Evolutionary conservation across 495 filamentous ascomycete species (phyloP).

Genomic region (Cairneyella variabilis): DNA sequence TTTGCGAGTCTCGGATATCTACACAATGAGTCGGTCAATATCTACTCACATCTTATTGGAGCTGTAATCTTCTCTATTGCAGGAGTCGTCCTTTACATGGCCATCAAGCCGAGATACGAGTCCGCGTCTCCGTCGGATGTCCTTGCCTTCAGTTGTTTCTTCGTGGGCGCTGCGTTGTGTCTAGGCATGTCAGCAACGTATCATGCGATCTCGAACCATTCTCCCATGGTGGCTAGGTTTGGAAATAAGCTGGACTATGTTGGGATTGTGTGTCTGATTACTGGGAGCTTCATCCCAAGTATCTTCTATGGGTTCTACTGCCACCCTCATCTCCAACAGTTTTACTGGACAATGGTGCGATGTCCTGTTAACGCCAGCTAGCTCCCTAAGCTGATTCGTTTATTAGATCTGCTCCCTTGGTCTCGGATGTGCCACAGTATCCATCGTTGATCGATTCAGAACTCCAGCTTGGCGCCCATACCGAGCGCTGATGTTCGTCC

Average conservation of each 20-base stretch:
- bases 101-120: constrained; percentile 62
- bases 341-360: constrained; percentile 78
- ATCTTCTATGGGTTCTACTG: constrained; percentile 86
- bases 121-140: constrained; percentile 62
- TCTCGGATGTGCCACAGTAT: constrained; percentile 67
- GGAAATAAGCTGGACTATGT: constrained; percentile 83
- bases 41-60: constrained; percentile 81
- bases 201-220: constrained; percentile 69
- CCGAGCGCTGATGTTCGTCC: constrained; percentile 87
- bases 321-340: constrained; percentile 51
- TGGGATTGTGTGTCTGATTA: constrained; percentile 85
- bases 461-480: constrained; percentile 79
- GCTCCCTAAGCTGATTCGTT: no score
- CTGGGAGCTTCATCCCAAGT: constrained; percentile 81
- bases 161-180: constrained; percentile 68
- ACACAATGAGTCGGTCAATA: constrained; percentile 97
- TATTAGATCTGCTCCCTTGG: constrained; percentile 72
- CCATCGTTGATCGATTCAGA: constrained; percentile 74
- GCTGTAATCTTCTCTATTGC: constrained; percentile 43
- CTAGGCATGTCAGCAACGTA: constrained; percentile 84
- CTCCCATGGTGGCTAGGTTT: constrained; percentile 47
- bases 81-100: constrained; percentile 40
- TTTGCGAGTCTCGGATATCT: constrained; percentile 64
- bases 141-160: constrained; percentile 72
- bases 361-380: no score